A percentile compares a stretch with the other conserved stretches of the same genome.
These are phyloP conservation scores for Mycena alexandri DNA, from an alignment of 768 basidiomycete species.

Conservation along the genomic window DNA sequence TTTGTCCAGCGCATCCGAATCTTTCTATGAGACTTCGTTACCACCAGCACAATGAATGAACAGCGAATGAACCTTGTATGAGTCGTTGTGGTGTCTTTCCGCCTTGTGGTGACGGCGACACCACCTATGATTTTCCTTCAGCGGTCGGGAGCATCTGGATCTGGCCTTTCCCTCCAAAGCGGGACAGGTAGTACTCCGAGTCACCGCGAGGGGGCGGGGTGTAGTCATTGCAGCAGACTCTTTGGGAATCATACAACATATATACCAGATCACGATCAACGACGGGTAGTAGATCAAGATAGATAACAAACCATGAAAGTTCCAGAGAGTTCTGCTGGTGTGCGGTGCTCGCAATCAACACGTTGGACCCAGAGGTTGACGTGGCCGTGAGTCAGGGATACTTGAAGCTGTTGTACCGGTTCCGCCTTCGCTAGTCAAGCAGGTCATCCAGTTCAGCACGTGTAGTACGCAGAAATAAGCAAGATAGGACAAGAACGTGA, in stretches of 20 bases:
- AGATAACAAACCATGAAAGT: background rate
- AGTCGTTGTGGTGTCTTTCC: constrained; percentile 6
- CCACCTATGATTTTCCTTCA: background rate
- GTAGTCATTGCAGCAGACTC: background rate
- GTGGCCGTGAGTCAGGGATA: too few species aligned
- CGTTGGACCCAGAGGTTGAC: background rate
- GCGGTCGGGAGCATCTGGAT: background rate
- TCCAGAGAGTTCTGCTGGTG: constrained; percentile 17
- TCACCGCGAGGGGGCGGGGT: background rate
- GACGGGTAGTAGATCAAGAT: background rate
- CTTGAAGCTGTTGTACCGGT: too few species aligned
- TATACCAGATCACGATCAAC: background rate
- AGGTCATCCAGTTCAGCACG: too few species aligned
- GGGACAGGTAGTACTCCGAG: constrained; percentile 4
- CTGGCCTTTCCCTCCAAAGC: background rate
- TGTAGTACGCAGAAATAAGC: too few species aligned
- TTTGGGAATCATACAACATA: background rate
- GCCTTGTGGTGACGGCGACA: constrained; percentile 8
- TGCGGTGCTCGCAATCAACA: background rate
- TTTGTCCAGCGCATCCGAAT: constrained; percentile 6
- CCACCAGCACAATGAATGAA: too few species aligned
- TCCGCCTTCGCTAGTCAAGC: too few species aligned
- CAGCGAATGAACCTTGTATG: constrained; percentile 24
- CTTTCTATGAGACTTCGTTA: background rate
- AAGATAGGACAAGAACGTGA: too few species aligned